A percentile compares a stretch with the other conserved stretches of the same genome.
phyloP scores from a whole-genome alignment of 1,139 yeast genomes.

The Lodderomyces jiufengensis region DNA sequence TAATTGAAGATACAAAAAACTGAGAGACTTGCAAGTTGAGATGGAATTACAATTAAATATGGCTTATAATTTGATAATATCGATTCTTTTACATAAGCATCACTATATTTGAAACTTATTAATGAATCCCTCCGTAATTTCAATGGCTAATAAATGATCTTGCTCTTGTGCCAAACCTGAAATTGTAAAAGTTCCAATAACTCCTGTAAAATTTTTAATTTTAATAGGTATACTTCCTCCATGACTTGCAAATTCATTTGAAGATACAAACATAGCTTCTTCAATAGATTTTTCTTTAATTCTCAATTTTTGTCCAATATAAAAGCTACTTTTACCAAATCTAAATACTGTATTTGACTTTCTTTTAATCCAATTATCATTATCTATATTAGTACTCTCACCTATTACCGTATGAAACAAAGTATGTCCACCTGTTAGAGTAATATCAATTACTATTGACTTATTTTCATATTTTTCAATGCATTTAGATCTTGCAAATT shows the following conservation, averaged over 20 bases:
- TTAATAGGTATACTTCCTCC: slow-evolving; percentile 63
- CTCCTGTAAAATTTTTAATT: slow-evolving; percentile 39
- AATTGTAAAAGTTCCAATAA: slow-evolving; percentile 55
- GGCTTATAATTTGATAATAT: too few species aligned
- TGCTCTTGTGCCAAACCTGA: slow-evolving; percentile 53
- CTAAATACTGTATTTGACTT: slow-evolving; percentile 51
- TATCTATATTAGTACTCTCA: slow-evolving; percentile 45
- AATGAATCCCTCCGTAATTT: too few species aligned
- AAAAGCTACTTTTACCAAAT: slow-evolving; percentile 52
- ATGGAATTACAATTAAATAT: too few species aligned
- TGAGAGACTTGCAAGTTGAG: too few species aligned
- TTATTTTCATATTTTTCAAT: slow-evolving; percentile 19
- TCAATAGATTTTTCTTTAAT: slow-evolving; percentile 27
- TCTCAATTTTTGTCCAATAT: slow-evolving; percentile 47
- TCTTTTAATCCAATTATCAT: slow-evolving; percentile 57
- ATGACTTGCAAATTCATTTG: slow-evolving; percentile 52
- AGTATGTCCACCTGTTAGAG: slow-evolving; percentile 47
- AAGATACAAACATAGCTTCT: slow-evolving; percentile 39
- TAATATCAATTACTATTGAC: slow-evolving; percentile 50
- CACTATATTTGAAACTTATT: too few species aligned
- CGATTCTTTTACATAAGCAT: too few species aligned
- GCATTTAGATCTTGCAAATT: slow-evolving; percentile 27
- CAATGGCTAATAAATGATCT: slow-evolving; percentile 42
- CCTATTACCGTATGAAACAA: slow-evolving; percentile 49
- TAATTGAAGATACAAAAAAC: too few species aligned